Base-by-base conservation (phyloP, 75 land plant genomes). In the Cunninghamia lanceolata region DNA sequence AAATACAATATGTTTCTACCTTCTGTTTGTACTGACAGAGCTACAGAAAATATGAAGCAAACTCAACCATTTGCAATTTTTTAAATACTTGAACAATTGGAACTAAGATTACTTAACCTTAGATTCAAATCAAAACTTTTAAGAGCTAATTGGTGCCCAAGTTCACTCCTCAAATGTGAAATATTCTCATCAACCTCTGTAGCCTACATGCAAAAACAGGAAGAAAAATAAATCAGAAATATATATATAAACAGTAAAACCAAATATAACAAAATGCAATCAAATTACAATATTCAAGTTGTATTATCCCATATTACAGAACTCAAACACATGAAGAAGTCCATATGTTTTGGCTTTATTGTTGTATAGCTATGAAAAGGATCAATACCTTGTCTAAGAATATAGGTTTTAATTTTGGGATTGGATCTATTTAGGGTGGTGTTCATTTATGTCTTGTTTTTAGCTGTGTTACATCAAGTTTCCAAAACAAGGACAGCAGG, bases 91-190 rank as follows among this genome's bases (percentile, higher is more conserved):
- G 0, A 28, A 78, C 43, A 40, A 35, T 19, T 39, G 25, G 82
- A 42, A 71, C 15, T 34, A 34, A 73, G 35, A 71, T 30, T n/a
- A 71, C 17, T 84, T 76, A 46, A 95, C 95, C 95, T 92, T 21
- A 95, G 82, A 7, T 93, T 91, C 45, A 83, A 79, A 50, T 77
- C 74, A 35, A 39, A 86, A 80, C 99, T 97, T 87, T 95, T 97
- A 36, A 83, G 84, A 83, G 99, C 99, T 70, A 97, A 89, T 78
- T 95, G 99, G 89, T 93, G 85, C 45, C 97, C 99, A 76, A 95
- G 91, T 85, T 97, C 97, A 85, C 99, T 97, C 84, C 99, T 87
- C 83, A 97, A 56, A 42, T 94, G 83, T 77, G 94, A 39, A 85
- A 93, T 87, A 45, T 86, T 84, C 88, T 94, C 96, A 59, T 25